Base-by-base conservation (phyloP, 1,284 basidiomycete species). In the Rhodotorula sp. region DNA sequence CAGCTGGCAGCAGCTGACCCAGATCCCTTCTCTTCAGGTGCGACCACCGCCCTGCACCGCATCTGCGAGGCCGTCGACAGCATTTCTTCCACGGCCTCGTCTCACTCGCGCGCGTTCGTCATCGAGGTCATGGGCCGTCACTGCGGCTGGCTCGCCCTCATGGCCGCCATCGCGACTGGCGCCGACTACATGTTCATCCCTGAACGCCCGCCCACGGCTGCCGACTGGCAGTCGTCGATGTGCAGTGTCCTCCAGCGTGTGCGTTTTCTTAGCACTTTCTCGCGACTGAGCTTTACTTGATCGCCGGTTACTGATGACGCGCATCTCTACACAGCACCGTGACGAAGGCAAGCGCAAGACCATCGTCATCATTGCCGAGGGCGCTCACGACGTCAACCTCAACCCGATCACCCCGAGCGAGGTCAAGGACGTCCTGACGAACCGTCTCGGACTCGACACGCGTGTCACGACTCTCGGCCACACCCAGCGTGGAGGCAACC, bases 51-150 rank as follows among this genome's bases (percentile, higher is more conserved):
- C 19, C 84, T 99, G 48, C 92, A 95, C 78, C 88, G 97, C 57
- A 99, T 99, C 71, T 98, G 95, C 81, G 97, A 99, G 82, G 88
- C 94, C 23, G 92, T 99, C 80, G 95, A 99, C 81, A 95, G 93
- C 73, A 98, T 99, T 82, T 95, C 95, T 75, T 95, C 94, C 12
- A 99, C 95, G 2, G 95, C 95, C 18, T 88, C 88, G 68, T 95
- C 93, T 64, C 95, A 99, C 82, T 97, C 93, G 21, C 88, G 97
- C 75, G 97, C 97, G 0, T 99, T 99, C 82, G 95, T 99, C 61
- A 86, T 99, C 48, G 97, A 99, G 81, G 95, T 99, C 72, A 99
- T 99, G 97, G 97, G 97, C 38, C 85, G 95, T 62, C 92, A 98
- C 80, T 99, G 97, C 80, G 97, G 97, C 49, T 99, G 95, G 97